Percentiles rank a stretch among this genome's conserved stretches.
Conservation (phyloP, 1,284 basidiomycete genomes). For the Psilocybe mexicana region DNA sequence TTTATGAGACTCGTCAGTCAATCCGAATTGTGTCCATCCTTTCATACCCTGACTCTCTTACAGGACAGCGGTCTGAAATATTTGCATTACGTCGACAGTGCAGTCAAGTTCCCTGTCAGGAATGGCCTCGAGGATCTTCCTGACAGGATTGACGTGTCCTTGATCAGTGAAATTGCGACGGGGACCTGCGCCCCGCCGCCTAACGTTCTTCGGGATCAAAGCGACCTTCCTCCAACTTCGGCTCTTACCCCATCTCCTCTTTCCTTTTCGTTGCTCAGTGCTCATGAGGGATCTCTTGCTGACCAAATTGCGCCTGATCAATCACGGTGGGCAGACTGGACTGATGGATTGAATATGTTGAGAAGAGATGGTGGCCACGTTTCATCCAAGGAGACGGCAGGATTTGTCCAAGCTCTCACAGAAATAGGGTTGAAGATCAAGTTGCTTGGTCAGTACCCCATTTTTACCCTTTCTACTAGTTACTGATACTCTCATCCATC, state of each 20-base stretch:
- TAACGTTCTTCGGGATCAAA: slow-evolving; percentile 58
- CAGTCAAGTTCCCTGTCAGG: slow-evolving; percentile 74
- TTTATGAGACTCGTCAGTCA: slow-evolving; percentile 72
- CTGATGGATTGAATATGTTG: slow-evolving; percentile 91
- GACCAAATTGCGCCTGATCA: slow-evolving; percentile 87
- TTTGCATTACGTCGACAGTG: slow-evolving; percentile 82
- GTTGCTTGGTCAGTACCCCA: slow-evolving; percentile 67
- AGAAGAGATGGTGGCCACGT: slow-evolving; percentile 79
- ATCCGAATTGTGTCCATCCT: not conserved
- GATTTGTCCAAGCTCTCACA: slow-evolving; percentile 83
- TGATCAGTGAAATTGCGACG: slow-evolving; percentile 76
- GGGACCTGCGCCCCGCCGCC: slow-evolving; percentile 76
- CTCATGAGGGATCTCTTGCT: slow-evolving; percentile 76
- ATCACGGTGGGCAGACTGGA: slow-evolving; percentile 93
- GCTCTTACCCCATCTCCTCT: slow-evolving; percentile 64
- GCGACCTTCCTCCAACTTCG: slow-evolving; percentile 55
- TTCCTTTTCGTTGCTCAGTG: slow-evolving; percentile 78
- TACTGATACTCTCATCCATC: slow-evolving; percentile 5
- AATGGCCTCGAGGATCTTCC: slow-evolving; percentile 84
- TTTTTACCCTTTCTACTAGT: not conserved
- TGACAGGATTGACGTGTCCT: slow-evolving; percentile 80
- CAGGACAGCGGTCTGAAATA: slow-evolving; percentile 78
- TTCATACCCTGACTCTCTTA: slow-evolving; percentile 7
- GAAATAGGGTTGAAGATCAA: slow-evolving; percentile 96
- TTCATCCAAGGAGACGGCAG: slow-evolving; percentile 81